Conservation (phyloP, 441 rosid genomes). For the Melastoma candidum region DNA sequence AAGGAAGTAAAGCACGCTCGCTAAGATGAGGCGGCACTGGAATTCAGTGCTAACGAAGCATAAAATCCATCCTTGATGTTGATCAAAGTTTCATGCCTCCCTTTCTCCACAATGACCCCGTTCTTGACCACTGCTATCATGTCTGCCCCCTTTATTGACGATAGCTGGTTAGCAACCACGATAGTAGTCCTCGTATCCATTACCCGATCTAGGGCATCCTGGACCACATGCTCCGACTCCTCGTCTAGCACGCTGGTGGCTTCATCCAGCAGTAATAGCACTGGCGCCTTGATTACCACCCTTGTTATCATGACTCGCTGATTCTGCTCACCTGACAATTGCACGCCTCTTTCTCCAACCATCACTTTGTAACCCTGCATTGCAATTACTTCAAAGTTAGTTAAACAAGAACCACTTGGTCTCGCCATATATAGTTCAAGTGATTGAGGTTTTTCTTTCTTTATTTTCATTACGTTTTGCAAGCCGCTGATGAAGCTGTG, state of each 20-base stretch:
- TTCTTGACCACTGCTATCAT: constrained; percentile 7
- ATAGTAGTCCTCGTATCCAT: constrained; percentile 11
- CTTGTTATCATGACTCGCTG: constrained; percentile 49
- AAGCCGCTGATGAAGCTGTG: constrained; percentile 39
- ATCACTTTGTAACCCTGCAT: constrained; percentile 37
- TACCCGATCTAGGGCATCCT: constrained; percentile 18
- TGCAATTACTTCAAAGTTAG: background rate
- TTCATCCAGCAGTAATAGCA: constrained; percentile 46
- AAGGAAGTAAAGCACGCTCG: too few relatives aligned
- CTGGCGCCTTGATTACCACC: constrained; percentile 43
- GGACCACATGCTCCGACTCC: constrained; percentile 48
- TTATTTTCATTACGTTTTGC: constrained; percentile 22
- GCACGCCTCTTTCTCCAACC: constrained; percentile 46
- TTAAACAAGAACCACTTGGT: background rate
- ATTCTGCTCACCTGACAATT: constrained; percentile 51
- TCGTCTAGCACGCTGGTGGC: constrained; percentile 49
- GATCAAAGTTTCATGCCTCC: constrained; percentile 7
- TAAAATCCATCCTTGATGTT: constrained; percentile 1
- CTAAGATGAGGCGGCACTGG: background rate
- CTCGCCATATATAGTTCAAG: background rate
- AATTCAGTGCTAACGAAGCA: constrained; percentile 11
- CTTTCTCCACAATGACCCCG: constrained; percentile 1
- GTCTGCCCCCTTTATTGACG: constrained; percentile 3
- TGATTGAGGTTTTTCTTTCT: background rate
- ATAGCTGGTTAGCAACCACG: constrained; percentile 10